Evolutionary conservation across 768 basidiomycete species (phyloP).

Genomic region (Suillus spraguei): DNA sequence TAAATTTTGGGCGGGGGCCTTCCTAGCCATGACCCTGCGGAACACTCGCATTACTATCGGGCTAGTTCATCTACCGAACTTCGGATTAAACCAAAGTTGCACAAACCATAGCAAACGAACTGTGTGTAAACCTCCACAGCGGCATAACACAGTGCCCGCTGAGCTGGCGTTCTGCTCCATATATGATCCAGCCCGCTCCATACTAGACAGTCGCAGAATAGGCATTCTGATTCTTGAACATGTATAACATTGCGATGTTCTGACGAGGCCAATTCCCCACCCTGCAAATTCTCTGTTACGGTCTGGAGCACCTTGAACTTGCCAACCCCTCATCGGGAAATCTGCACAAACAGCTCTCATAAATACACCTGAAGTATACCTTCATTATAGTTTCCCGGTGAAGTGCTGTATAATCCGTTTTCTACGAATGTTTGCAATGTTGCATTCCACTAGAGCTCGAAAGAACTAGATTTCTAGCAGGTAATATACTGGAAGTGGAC

Average conservation of each 20-base stretch:
- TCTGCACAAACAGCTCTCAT: background rate
- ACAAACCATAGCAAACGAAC: conserved; percentile 41
- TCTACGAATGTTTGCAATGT: too few relatives aligned
- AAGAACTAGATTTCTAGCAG: background rate
- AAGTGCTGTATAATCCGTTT: background rate
- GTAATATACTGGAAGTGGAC: background rate
- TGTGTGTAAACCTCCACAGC: conserved; percentile 36
- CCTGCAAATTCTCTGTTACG: background rate
- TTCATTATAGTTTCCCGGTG: background rate
- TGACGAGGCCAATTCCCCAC: background rate
- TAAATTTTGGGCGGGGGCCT: conserved; percentile 50
- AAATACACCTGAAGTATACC: background rate
- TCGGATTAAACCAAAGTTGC: conserved; percentile 44
- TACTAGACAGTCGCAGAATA: background rate
- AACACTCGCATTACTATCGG: conserved; percentile 21
- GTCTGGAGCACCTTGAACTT: background rate
- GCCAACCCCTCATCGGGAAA: background rate
- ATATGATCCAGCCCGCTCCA: background rate
- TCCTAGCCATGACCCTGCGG: conserved; percentile 43
- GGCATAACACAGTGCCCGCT: conserved; percentile 33
- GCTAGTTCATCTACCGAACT: conserved; percentile 40
- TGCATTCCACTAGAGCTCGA: background rate
- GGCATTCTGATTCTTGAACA: background rate
- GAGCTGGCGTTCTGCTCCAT: conserved; percentile 11
- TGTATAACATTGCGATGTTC: background rate